Conservation (phyloP, 805 yeast genomes). For the Candida golubevii region DNA sequence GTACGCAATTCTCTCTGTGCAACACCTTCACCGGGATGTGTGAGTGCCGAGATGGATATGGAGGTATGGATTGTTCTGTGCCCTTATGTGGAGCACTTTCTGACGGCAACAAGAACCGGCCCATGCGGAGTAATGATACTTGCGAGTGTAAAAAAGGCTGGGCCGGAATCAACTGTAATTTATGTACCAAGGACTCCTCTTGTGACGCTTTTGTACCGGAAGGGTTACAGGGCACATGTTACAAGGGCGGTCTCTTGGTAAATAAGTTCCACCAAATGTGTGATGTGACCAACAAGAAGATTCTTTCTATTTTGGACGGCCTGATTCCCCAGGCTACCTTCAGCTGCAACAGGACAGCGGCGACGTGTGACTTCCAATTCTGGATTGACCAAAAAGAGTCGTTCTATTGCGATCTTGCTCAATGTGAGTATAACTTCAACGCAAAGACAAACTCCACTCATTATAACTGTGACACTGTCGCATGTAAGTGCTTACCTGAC, state of each 20-base stretch:
- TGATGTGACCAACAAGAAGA: slow-evolving; percentile 87
- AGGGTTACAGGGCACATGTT: slow-evolving; percentile 82
- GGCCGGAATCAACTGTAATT: slow-evolving; percentile 90
- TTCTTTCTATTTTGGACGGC: slow-evolving; percentile 73
- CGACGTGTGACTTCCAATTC: slow-evolving; percentile 81
- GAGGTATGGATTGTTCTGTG: slow-evolving; percentile 85
- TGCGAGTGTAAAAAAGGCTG: slow-evolving; percentile 86
- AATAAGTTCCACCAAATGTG: slow-evolving; percentile 85
- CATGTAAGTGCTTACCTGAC: slow-evolving; percentile 90
- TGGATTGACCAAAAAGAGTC: slow-evolving; percentile 92
- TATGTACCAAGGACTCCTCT: slow-evolving; percentile 67
- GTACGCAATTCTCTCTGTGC: slow-evolving; percentile 88
- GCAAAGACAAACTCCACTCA: slow-evolving; percentile 59
- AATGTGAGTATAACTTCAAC: slow-evolving; percentile 70
- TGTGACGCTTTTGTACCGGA: slow-evolving; percentile 90
- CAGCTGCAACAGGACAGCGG: slow-evolving; percentile 68
- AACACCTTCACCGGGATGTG: slow-evolving; percentile 86
- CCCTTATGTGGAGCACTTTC: slow-evolving; percentile 84
- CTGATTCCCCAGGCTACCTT: slow-evolving; percentile 88
- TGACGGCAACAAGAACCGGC: slow-evolving; percentile 59
- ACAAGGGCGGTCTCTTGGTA: slow-evolving; percentile 77
- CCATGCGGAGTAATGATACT: slow-evolving; percentile 48
- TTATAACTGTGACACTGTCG: slow-evolving; percentile 70
- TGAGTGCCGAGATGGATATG: slow-evolving; percentile 89
- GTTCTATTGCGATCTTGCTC: slow-evolving; percentile 77